Conservation (phyloP, 305 asterid species). For the Ajuga reptans region DNA sequence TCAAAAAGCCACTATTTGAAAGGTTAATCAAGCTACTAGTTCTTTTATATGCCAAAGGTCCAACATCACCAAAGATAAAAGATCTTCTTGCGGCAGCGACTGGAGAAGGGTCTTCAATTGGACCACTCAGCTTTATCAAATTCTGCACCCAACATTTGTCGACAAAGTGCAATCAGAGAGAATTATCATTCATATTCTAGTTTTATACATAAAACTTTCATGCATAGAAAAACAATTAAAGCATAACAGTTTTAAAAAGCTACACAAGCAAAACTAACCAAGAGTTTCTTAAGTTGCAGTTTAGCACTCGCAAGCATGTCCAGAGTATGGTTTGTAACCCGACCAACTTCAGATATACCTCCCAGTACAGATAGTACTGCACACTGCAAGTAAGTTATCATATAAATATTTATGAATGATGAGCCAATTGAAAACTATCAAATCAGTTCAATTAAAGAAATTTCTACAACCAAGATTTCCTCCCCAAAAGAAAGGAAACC, state of each 20-base stretch:
- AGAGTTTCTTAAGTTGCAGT: slow-evolving; percentile 64
- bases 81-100: slow-evolving; percentile 54
- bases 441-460: slow-evolving; percentile 2
- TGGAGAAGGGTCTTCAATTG: slow-evolving; percentile 70
- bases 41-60: slow-evolving; percentile 53
- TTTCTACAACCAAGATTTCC: background rate
- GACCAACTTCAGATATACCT: slow-evolving; percentile 43
- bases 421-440: background rate
- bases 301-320: slow-evolving; percentile 67
- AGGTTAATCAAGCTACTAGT: slow-evolving; percentile 62
- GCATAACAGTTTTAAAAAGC: background rate
- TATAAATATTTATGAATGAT: background rate
- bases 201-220: slow-evolving; percentile 12
- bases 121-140: slow-evolving; percentile 31
- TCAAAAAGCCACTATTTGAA: slow-evolving; percentile 63
- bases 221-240: background rate
- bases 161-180: background rate
- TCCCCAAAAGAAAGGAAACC: slow-evolving; percentile 8
- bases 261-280: slow-evolving; percentile 48
- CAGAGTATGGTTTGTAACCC: slow-evolving; percentile 37
- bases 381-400: slow-evolving; percentile 36
- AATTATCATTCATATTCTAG: slow-evolving; percentile 12
- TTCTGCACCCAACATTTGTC: slow-evolving; percentile 28
- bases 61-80: slow-evolving; percentile 59
- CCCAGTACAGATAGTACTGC: slow-evolving; percentile 65